phyloP scores from a whole-genome alignment of 1,284 basidiomycete species.

The Neolentinus lepideus region DNA sequence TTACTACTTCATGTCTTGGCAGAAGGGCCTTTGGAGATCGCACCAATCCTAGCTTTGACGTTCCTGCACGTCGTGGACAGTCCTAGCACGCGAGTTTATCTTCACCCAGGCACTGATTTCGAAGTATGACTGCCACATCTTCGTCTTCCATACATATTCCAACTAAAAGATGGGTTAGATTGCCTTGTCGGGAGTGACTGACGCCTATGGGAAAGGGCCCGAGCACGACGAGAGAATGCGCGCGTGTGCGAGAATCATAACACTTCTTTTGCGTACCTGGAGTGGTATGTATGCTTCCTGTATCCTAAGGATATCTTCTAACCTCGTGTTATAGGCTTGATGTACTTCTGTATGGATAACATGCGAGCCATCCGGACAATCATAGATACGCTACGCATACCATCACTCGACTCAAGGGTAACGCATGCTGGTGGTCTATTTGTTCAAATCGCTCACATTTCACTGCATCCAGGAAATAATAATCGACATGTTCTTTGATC shows the following conservation, averaged over 20 bases:
- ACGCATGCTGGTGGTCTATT: constrained; percentile 11
- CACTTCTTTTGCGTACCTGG: constrained; percentile 87
- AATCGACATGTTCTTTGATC: constrained; percentile 89
- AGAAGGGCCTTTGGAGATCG: constrained; percentile 83
- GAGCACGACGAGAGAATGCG: constrained; percentile 76
- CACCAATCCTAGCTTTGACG: constrained; percentile 76
- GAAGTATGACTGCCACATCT: constrained; percentile 54
- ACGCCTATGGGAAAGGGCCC: constrained; percentile 80
- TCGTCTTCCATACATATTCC: constrained; percentile 1
- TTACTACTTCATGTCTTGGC: constrained; percentile 82
- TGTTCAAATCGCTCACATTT: background rate
- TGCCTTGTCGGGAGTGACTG: constrained; percentile 81
- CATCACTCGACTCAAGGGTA: constrained; percentile 81
- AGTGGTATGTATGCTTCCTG: constrained; percentile 56
- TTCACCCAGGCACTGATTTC: constrained; percentile 82
- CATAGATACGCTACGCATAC: constrained; percentile 83
- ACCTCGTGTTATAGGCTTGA: constrained; percentile 50
- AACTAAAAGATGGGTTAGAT: constrained; percentile 41
- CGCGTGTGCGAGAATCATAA: constrained; percentile 72
- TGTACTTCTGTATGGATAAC: constrained; percentile 92
- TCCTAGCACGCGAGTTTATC: constrained; percentile 75
- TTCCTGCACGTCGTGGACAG: constrained; percentile 85
- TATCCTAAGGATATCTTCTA: background rate
- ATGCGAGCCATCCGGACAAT: constrained; percentile 82
- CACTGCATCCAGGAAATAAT: constrained; percentile 70